phyloP scores from a whole-genome alignment of 208 protist species.

The Crithidia bombi region DNA sequence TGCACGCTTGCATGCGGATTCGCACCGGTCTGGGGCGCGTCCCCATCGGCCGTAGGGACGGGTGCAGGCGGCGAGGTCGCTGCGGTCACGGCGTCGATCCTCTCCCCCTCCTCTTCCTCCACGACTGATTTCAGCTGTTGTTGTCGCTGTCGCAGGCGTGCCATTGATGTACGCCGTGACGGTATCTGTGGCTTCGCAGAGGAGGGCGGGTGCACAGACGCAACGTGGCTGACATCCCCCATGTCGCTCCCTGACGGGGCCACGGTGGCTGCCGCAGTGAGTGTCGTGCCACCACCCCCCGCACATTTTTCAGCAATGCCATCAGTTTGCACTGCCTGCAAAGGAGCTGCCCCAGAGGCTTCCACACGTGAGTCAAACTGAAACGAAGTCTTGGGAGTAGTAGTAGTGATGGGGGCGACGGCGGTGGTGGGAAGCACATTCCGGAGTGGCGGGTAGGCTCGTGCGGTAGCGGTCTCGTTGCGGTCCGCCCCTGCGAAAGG shows the following conservation, averaged over 20 bases:
- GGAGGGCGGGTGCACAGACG: slow-evolving; percentile 9
- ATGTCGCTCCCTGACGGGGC: neutral
- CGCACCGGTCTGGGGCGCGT: neutral
- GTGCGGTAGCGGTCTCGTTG: neutral
- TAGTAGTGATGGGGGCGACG: no score
- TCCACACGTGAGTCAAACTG: no score
- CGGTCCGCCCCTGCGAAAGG: neutral
- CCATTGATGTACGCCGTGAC: slow-evolving; percentile 21
- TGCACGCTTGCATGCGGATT: neutral
- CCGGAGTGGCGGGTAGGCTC: neutral
- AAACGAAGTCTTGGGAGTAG: no score
- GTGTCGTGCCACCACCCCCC: neutral
- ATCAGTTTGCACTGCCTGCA: no score
- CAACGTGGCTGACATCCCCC: neutral
- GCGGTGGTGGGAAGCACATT: neutral
- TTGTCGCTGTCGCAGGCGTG: slow-evolving; percentile 18
- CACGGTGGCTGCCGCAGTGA: neutral
- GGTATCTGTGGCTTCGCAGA: slow-evolving; percentile 12
- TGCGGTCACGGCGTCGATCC: neutral
- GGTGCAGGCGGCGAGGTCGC: neutral
- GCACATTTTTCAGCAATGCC: neutral
- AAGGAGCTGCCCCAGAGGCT: no score
- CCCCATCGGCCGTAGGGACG: neutral
- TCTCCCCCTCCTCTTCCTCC: neutral
- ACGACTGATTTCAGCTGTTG: neutral